Percentiles rank a stretch among this genome's conserved stretches.
Evolutionary conservation across 2,329 filamentous ascomycete genomes (phyloP).

Genomic region (Purpureocillium takamizusanense): DNA sequence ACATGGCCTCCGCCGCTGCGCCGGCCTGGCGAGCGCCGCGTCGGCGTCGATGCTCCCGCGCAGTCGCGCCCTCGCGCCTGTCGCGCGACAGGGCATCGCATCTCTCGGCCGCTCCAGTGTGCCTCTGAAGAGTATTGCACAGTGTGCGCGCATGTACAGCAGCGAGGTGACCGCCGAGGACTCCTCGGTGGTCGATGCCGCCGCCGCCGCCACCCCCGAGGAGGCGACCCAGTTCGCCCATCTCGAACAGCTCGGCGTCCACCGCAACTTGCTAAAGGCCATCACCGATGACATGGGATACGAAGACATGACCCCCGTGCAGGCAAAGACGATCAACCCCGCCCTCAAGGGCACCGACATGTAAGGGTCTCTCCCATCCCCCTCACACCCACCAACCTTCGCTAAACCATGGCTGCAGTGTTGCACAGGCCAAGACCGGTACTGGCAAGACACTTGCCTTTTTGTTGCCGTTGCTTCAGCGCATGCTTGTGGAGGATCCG

Average conservation of each 20-base stretch:
- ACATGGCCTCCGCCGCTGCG: conserved; percentile 29
- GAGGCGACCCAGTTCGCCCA: conserved; percentile 33
- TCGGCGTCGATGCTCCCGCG: conserved; percentile 19
- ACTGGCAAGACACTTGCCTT: conserved; percentile 96
- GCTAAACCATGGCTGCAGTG: conserved; percentile 33
- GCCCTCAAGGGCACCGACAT: conserved; percentile 74
- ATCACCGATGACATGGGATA: conserved; percentile 69
- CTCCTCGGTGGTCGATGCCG: conserved; percentile 5
- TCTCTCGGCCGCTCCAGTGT: conserved; percentile 9
- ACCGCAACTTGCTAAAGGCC: conserved; percentile 54
- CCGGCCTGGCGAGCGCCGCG: conserved; percentile 21
- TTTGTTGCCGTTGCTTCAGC: conserved; percentile 75
- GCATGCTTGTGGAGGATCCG: conserved; percentile 58
- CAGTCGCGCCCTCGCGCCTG: conserved; percentile 15
- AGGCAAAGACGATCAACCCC: conserved; percentile 71
- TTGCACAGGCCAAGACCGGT: conserved; percentile 93
- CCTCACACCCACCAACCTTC: not conserved
- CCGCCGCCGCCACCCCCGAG: conserved; percentile 9
- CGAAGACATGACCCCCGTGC: conserved; percentile 85
- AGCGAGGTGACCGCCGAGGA: conserved; percentile 21
- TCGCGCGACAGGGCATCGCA: conserved; percentile 12
- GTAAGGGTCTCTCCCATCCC: conserved; percentile 49
- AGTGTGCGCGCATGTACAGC: conserved; percentile 27
- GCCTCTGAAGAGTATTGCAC: conserved; percentile 12
- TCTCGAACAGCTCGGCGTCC: conserved; percentile 40